Percentiles rank a stretch among this genome's conserved stretches.
Evolutionary conservation across 2,329 filamentous ascomycete genomes (phyloP).

Genomic region (Phyllosticta citriasiana): DNA sequence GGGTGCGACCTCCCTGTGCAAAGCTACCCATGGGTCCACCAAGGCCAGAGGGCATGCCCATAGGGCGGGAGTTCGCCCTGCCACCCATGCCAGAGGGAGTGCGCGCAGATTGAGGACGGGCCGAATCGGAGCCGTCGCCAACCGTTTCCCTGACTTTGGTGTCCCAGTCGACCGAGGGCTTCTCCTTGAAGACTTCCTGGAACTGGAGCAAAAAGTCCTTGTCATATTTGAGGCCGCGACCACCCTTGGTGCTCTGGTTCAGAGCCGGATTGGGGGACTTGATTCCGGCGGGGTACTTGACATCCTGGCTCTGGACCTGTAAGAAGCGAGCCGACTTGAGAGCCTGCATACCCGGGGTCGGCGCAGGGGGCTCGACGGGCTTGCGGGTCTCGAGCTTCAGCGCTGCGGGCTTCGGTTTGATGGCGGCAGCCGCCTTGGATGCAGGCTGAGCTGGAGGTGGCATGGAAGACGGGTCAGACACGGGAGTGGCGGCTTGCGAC

Average conservation of each 20-base stretch:
- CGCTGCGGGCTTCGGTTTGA: slow-evolving; percentile 74
- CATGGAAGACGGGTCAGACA: slow-evolving; percentile 35
- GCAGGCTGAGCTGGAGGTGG: slow-evolving; percentile 41
- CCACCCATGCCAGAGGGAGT: slow-evolving; percentile 37
- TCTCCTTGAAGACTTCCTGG: slow-evolving; percentile 91
- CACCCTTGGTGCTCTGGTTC: slow-evolving; percentile 67
- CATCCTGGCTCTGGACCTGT: slow-evolving; percentile 58
- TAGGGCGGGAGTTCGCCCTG: slow-evolving; percentile 34
- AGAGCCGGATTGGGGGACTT: slow-evolving; percentile 84
- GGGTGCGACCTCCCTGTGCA: slow-evolving; percentile 40
- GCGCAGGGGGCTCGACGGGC: slow-evolving; percentile 79
- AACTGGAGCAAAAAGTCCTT: slow-evolving; percentile 93
- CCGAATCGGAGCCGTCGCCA: slow-evolving; percentile 65
- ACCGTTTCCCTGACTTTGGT: slow-evolving; percentile 75
- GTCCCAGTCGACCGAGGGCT: slow-evolving; percentile 89
- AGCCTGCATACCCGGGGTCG: slow-evolving; percentile 85
- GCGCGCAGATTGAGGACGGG: slow-evolving; percentile 53
- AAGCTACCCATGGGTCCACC: slow-evolving; percentile 60
- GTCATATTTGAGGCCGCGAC: slow-evolving; percentile 85
- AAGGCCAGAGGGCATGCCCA: slow-evolving; percentile 8
- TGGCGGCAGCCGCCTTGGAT: slow-evolving; percentile 34
- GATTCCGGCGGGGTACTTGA: slow-evolving; percentile 75
- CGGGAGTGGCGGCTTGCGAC: slow-evolving; percentile 26
- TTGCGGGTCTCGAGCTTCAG: slow-evolving; percentile 85
- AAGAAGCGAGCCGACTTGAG: slow-evolving; percentile 87